phyloP scores from a whole-genome alignment of 768 basidiomycete species.

The Lactarius vividus region DNA sequence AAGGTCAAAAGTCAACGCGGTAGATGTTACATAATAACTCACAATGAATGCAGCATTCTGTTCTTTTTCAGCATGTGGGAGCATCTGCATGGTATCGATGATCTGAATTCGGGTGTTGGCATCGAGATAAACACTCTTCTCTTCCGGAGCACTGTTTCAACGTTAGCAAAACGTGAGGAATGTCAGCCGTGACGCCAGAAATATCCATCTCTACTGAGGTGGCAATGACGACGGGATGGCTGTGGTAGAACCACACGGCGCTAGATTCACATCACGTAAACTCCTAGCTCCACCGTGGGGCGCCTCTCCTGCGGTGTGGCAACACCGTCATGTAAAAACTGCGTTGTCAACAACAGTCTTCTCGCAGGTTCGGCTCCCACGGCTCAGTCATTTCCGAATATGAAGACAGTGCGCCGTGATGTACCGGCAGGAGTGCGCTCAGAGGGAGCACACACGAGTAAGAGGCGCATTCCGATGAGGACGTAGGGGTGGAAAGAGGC shows the following conservation, averaged over 20 bases:
- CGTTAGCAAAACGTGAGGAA: constrained; percentile 2
- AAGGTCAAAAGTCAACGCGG: not conserved
- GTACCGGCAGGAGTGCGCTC: not conserved
- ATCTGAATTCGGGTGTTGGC: constrained; percentile 75
- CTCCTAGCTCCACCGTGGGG: constrained; percentile 14
- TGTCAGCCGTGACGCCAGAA: not conserved
- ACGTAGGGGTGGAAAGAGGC: not conserved
- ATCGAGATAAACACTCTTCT: constrained; percentile 45
- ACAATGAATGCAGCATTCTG: constrained; percentile 73
- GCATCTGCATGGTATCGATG: constrained; percentile 70
- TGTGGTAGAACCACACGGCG: not conserved
- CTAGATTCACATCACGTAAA: constrained; percentile 1
- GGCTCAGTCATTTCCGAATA: constrained; percentile 19
- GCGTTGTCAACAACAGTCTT: constrained; percentile 7
- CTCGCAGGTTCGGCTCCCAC: constrained; percentile 1
- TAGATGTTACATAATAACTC: constrained; percentile 32
- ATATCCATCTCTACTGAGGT: not conserved
- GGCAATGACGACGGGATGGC: not conserved
- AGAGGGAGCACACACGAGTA: not conserved
- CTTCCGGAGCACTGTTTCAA: constrained; percentile 32
- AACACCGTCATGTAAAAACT: constrained; percentile 6
- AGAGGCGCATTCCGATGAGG: not conserved
- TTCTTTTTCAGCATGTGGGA: constrained; percentile 59
- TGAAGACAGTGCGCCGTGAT: constrained; percentile 2
- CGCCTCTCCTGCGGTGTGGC: not conserved